Evolutionary conservation across 495 filamentous ascomycete species (phyloP).

Genomic region (Amphirosellinia nigrospora): DNA sequence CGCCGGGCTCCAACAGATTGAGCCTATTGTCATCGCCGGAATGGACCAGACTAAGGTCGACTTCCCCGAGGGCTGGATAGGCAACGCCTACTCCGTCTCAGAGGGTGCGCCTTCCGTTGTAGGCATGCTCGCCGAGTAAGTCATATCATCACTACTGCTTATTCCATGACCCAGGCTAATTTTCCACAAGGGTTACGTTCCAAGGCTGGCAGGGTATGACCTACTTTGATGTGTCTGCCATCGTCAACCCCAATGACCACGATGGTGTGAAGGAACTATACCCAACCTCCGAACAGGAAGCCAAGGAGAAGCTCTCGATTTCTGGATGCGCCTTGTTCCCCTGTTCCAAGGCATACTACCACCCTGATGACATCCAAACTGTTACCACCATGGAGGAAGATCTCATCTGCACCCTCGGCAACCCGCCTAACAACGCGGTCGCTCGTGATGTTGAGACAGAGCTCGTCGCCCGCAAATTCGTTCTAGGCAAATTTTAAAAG

Average conservation of each 20-base stretch:
- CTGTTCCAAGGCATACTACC: constrained; percentile 56
- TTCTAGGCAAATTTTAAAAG: constrained; percentile 40
- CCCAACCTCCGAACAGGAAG: constrained; percentile 38
- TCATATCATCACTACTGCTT: constrained; percentile 7
- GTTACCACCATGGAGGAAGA: constrained; percentile 45
- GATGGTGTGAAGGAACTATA: constrained; percentile 54
- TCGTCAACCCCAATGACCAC: constrained; percentile 55
- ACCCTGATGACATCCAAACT: constrained; percentile 56
- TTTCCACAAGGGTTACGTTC: constrained; percentile 43
- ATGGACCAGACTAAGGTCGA: constrained; percentile 35
- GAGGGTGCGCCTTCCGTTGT: constrained; percentile 43
- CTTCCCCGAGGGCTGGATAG: constrained; percentile 52
- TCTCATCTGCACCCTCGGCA: constrained; percentile 50
- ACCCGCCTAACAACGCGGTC: constrained; percentile 27
- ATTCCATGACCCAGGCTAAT: neutral
- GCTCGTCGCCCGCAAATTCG: constrained; percentile 37
- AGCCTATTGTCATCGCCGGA: constrained; percentile 40
- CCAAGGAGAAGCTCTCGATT: constrained; percentile 30
- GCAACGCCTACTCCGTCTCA: constrained; percentile 54
- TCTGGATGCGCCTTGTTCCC: constrained; percentile 57
- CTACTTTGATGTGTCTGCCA: constrained; percentile 62
- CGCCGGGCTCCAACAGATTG: constrained; percentile 32
- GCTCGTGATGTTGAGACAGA: constrained; percentile 29
- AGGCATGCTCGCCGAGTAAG: constrained; percentile 59
- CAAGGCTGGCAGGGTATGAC: constrained; percentile 48